phyloP scores from a whole-genome alignment of 371 early-diverging fungal genomes.

The Massospora cicadina region DNA sequence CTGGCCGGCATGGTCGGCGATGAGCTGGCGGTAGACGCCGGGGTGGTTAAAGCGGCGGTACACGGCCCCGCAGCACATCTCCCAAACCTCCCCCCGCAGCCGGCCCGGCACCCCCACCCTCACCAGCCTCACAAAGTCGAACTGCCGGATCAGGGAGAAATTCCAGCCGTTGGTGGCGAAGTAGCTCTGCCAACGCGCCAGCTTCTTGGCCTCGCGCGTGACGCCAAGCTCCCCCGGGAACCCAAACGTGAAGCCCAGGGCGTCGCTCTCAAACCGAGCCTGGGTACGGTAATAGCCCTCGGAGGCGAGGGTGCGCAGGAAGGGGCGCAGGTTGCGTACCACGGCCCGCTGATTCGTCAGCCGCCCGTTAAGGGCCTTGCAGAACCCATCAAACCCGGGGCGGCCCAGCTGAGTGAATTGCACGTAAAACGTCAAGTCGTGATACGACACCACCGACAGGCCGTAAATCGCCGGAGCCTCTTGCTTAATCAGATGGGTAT shows the following conservation, averaged over 20 bases:
- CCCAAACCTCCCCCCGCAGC: slow-evolving; percentile 93
- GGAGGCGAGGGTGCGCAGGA: not conserved
- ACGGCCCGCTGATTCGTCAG: slow-evolving; percentile 22
- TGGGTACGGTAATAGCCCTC: not conserved
- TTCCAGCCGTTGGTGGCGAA: slow-evolving; percentile 70
- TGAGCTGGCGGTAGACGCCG: slow-evolving; percentile 59
- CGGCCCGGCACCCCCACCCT: slow-evolving; percentile 82
- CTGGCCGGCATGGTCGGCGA: slow-evolving; percentile 42
- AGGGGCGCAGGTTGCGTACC: not conserved
- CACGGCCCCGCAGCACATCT: slow-evolving; percentile 77
- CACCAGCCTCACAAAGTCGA: slow-evolving; percentile 75
- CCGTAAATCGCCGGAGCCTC: slow-evolving; percentile 8
- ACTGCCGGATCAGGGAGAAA: slow-evolving; percentile 57
- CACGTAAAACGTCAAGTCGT: slow-evolving; percentile 4
- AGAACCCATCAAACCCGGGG: not conserved
- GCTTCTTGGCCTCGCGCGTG: not conserved
- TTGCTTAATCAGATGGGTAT: slow-evolving; percentile 34
- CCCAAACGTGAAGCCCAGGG: slow-evolving; percentile 1
- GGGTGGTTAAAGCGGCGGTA: slow-evolving; percentile 68
- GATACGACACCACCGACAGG: slow-evolving; percentile 10
- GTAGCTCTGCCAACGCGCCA: slow-evolving; percentile 16
- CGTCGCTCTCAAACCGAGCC: not conserved
- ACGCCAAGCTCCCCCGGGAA: slow-evolving; percentile 3
- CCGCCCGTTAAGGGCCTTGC: slow-evolving; percentile 17
- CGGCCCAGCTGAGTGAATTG: not conserved